Conservation (phyloP, 2,329 filamentous ascomycete species). For the Pseudogymnoascus sp. region DNA sequence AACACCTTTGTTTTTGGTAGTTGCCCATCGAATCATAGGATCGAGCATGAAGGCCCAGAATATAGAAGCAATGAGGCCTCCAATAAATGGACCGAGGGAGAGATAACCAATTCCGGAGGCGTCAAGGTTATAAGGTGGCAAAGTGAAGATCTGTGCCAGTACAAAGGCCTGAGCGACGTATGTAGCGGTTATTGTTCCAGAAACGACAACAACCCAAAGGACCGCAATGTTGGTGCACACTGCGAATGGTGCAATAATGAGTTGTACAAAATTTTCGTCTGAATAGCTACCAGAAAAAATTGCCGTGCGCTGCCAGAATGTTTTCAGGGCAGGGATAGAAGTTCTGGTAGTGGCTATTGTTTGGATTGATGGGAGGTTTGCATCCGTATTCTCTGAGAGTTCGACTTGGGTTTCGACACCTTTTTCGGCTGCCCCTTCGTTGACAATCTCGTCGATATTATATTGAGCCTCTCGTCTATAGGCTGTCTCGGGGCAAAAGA, state of each 20-base stretch:
- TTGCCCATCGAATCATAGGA: not conserved
- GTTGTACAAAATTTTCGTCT: not conserved
- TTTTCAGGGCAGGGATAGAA: not conserved
- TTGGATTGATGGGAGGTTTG: too few relatives aligned
- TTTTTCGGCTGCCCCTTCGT: too few relatives aligned
- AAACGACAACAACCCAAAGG: not conserved
- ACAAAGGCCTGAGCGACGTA: not conserved
- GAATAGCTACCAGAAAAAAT: not conserved
- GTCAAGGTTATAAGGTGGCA: not conserved
- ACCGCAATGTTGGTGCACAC: not conserved
- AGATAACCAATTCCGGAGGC: not conserved
- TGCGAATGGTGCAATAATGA: not conserved
- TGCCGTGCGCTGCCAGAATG: not conserved
- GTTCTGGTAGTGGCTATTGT: too few relatives aligned
- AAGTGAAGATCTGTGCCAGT: not conserved
- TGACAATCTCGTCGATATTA: too few relatives aligned
- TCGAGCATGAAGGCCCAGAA: not conserved
- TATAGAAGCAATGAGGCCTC: too few relatives aligned
- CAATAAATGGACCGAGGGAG: not conserved
- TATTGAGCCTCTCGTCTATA: too few relatives aligned
- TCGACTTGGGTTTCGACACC: too few relatives aligned
- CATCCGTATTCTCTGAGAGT: too few relatives aligned
- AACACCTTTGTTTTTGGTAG: not conserved
- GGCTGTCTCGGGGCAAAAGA: not conserved
- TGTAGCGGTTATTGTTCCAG: not conserved